A percentile compares a stretch with the other conserved stretches of the same genome.
phyloP scores from a whole-genome alignment of 129 eudicot genomes.

The Artemisia tridentata region DNA sequence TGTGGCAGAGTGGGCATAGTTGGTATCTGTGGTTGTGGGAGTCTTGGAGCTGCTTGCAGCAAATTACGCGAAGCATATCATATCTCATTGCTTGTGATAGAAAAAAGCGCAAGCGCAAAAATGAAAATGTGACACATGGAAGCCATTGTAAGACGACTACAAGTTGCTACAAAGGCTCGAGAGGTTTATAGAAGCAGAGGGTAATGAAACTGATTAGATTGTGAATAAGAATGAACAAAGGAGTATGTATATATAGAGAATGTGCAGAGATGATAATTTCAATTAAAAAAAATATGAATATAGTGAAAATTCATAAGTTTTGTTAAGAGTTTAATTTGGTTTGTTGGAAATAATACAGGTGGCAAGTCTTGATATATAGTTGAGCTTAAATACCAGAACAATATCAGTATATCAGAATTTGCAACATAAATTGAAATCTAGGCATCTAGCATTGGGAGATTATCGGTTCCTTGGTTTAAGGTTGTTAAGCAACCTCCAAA shows the following conservation, averaged over 20 bases:
- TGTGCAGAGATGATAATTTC: background rate
- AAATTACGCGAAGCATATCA: slow-evolving; percentile 26
- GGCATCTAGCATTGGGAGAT: too few species aligned
- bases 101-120: slow-evolving; percentile 1
- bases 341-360: too few species aligned
- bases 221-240: background rate
- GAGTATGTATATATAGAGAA: background rate
- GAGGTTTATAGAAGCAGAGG: too few species aligned
- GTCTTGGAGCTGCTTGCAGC: slow-evolving; percentile 20
- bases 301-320: too few species aligned
- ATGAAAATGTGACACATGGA: background rate
- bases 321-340: background rate
- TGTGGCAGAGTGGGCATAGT: slow-evolving; percentile 18
- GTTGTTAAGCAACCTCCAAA: slow-evolving; percentile 9
- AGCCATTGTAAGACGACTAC: background rate
- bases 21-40: slow-evolving; percentile 27
- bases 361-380: background rate
- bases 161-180: too few species aligned
- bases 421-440: too few species aligned
- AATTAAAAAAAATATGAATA: background rate
- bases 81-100: slow-evolving; percentile 19
- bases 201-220: background rate
- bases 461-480: too few species aligned
- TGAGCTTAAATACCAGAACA: background rate
- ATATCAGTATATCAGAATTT: background rate